phyloP scores from a whole-genome alignment of 495 filamentous ascomycete genomes.

The Sphaerosporella brunnea region DNA sequence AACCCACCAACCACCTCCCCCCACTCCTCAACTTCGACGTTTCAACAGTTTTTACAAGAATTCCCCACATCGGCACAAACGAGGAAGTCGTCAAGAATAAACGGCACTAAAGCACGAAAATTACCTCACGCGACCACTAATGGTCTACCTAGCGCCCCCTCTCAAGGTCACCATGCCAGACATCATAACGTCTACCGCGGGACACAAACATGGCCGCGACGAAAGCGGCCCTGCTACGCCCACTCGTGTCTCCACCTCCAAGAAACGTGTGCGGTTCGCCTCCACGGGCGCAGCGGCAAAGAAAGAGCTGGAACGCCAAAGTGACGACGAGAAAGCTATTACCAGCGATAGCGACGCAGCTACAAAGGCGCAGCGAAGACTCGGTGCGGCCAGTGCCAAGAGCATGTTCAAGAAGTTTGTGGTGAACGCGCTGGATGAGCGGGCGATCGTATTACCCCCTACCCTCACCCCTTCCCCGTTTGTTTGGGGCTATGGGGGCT shows the following conservation, averaged over 20 bases:
- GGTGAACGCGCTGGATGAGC: slow-evolving; percentile 20
- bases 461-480: neutral
- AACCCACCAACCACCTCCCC: too few species aligned
- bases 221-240: neutral
- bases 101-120: too few species aligned
- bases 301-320: neutral
- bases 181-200: neutral
- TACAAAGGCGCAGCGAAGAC: neutral
- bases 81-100: too few species aligned
- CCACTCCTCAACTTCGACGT: too few species aligned
- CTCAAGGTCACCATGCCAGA: neutral
- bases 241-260: neutral
- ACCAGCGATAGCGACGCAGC: neutral
- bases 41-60: too few species aligned
- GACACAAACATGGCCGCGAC: neutral
- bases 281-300: neutral
- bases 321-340: neutral
- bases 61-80: too few species aligned
- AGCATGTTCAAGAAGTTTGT: slow-evolving; percentile 21
- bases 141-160: neutral
- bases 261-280: slow-evolving; percentile 4
- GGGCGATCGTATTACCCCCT: slow-evolving; percentile 14
- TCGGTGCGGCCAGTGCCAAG: too few species aligned
- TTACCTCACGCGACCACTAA: too few species aligned
- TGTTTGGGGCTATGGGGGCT: too few species aligned